phyloP scores from a whole-genome alignment of 768 basidiomycete genomes.

The Suillus decipiens region DNA sequence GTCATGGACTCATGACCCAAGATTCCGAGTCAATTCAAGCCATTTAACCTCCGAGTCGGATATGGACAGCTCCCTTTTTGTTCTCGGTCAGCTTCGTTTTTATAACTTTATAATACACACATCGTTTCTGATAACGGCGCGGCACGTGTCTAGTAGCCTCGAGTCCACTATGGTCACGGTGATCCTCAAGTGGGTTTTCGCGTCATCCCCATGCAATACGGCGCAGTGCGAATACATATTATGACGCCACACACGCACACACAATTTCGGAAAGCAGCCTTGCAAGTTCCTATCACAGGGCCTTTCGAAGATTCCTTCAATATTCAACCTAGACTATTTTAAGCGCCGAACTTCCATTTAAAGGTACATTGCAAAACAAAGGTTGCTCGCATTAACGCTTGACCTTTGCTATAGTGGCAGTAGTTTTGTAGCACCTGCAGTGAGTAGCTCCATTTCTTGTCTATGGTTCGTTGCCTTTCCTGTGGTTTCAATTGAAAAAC shows the following conservation, averaged over 20 bases:
- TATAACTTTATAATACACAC: background rate
- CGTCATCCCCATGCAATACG: background rate
- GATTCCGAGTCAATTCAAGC: background rate
- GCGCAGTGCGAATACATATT: background rate
- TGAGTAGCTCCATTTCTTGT: background rate
- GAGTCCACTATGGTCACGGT: constrained; percentile 56
- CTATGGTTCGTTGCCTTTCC: background rate
- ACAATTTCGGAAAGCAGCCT: constrained; percentile 61
- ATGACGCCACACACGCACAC: constrained; percentile 60
- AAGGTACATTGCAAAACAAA: background rate
- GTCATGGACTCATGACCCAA: background rate
- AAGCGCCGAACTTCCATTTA: constrained; percentile 1
- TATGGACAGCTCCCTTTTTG: background rate
- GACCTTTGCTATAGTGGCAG: background rate
- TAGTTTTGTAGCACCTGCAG: background rate
- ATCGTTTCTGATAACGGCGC: background rate
- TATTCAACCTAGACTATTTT: constrained; percentile 15
- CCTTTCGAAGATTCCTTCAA: constrained; percentile 7
- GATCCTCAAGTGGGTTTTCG: constrained; percentile 33
- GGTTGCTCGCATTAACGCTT: background rate
- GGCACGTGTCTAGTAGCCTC: constrained; percentile 33
- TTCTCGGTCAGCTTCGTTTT: background rate
- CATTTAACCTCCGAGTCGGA: background rate
- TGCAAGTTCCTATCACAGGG: constrained; percentile 48
- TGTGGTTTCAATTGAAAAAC: background rate